phyloP scores from a whole-genome alignment of 768 basidiomycete species.

The Daedalea quercina region DNA sequence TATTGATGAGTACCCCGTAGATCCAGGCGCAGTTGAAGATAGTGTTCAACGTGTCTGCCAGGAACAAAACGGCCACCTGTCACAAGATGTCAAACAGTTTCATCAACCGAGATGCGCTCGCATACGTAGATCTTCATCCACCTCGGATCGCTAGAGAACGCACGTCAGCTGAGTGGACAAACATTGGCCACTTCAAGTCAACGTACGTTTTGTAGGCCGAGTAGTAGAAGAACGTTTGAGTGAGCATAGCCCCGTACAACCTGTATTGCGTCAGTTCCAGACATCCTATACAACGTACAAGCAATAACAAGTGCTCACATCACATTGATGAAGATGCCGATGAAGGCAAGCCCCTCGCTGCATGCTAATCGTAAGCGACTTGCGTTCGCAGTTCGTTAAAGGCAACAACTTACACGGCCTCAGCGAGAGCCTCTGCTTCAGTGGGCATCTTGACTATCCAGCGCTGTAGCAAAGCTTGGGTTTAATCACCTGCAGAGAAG shows the following conservation, averaged over 20 bases:
- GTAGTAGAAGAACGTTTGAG: slow-evolving; percentile 27
- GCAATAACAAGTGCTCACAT: neutral
- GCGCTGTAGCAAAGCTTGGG: neutral
- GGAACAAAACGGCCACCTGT: slow-evolving; percentile 13
- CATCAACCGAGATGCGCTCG: neutral
- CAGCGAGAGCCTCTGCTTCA: neutral
- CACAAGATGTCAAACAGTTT: neutral
- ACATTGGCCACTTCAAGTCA: neutral
- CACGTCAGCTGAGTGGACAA: neutral
- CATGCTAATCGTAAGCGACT: neutral
- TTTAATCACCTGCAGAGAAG: neutral
- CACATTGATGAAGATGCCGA: neutral
- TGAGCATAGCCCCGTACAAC: slow-evolving; percentile 27
- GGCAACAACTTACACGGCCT: neutral
- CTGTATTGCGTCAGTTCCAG: neutral
- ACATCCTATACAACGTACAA: neutral
- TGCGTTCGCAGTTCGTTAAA: neutral
- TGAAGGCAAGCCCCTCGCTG: neutral
- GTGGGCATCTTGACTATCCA: neutral
- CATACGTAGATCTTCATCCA: slow-evolving; percentile 19
- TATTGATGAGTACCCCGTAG: slow-evolving; percentile 12
- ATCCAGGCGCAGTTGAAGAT: slow-evolving; percentile 18
- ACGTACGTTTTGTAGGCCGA: slow-evolving; percentile 13
- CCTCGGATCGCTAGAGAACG: slow-evolving; percentile 10
- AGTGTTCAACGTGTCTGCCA: slow-evolving; percentile 16